phyloP scores from a whole-genome alignment of 805 yeast genomes.

The Grigorovia transvaalensis region DNA sequence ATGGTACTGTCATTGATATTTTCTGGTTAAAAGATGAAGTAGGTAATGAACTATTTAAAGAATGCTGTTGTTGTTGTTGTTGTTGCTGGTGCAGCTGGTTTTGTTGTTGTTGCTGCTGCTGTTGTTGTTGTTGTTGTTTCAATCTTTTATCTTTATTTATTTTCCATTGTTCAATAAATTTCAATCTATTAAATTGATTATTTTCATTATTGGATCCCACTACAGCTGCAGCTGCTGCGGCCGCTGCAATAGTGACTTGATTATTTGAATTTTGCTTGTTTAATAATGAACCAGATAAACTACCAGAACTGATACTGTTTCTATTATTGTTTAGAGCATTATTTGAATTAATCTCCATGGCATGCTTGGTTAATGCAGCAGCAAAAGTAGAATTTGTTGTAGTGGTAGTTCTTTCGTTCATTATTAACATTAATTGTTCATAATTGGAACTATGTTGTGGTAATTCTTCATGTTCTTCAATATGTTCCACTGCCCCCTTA shows the following conservation, averaged over 20 bases:
- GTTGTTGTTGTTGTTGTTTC: conserved; percentile 24
- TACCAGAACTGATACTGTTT: not conserved
- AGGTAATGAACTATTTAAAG: not conserved
- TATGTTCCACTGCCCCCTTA: conserved; percentile 34
- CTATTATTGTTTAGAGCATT: conserved; percentile 2
- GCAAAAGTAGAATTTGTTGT: conserved; percentile 33
- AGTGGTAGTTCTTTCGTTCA: conserved; percentile 39
- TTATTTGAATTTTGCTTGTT: conserved; percentile 26
- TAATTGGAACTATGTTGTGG: conserved; percentile 75
- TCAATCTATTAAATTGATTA: conserved; percentile 70
- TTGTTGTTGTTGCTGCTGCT: conserved; percentile 9
- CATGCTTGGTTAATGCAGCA: conserved; percentile 26
- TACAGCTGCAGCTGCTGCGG: conserved; percentile 33
- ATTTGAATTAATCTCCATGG: conserved; percentile 14
- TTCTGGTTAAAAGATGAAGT: conserved; percentile 21
- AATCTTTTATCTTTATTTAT: conserved; percentile 49
- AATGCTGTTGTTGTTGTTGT: not conserved
- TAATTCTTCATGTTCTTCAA: conserved; percentile 53
- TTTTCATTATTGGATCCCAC: conserved; percentile 29
- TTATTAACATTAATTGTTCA: conserved; percentile 77
- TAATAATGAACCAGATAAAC: conserved; percentile 5
- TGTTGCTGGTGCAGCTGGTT: not conserved
- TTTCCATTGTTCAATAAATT: conserved; percentile 82
- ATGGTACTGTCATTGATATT: conserved; percentile 26
- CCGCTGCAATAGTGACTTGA: conserved; percentile 22